A percentile compares a stretch with the other conserved stretches of the same genome.
Conservation (phyloP, 176 grass and related monocot genomes). For the Puccinellia tenuiflora region DNA sequence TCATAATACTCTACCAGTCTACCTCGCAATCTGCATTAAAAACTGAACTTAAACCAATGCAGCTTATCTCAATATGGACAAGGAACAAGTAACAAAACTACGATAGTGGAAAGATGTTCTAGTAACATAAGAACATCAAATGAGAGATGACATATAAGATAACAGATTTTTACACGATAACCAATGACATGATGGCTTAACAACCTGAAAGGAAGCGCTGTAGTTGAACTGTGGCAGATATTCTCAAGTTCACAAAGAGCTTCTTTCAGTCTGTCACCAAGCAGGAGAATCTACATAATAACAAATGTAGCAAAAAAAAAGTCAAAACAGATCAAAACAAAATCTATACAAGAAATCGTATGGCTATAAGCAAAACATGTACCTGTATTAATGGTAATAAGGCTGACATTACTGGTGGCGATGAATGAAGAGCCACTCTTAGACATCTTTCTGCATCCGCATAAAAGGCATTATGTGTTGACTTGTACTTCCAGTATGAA, state of each 20-base stretch:
- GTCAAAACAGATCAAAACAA: not conserved
- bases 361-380: not conserved
- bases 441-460: conserved; percentile 58
- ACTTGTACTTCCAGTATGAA: conserved; percentile 50
- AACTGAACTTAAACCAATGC: not conserved
- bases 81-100: not conserved
- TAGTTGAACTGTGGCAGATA: conserved; percentile 29
- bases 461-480: conserved; percentile 38
- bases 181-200: not conserved
- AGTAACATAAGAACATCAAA: conserved; percentile 5
- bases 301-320: not conserved
- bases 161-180: conserved; percentile 10
- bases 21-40: conserved; percentile 47
- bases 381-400: conserved; percentile 68
- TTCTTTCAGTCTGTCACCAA: conserved; percentile 51
- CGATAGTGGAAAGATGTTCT: not conserved
- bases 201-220: conserved; percentile 56
- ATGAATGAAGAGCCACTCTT: conserved; percentile 48
- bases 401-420: conserved; percentile 41
- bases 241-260: conserved; percentile 55
- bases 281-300: conserved; percentile 44
- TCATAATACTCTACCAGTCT: conserved; percentile 57
- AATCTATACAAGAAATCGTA: not conserved
- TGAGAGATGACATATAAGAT: not conserved
- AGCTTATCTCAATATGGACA: not conserved